Base-by-base conservation (phyloP, 306 rosid genomes). In the Vigna unguiculata region DNA sequence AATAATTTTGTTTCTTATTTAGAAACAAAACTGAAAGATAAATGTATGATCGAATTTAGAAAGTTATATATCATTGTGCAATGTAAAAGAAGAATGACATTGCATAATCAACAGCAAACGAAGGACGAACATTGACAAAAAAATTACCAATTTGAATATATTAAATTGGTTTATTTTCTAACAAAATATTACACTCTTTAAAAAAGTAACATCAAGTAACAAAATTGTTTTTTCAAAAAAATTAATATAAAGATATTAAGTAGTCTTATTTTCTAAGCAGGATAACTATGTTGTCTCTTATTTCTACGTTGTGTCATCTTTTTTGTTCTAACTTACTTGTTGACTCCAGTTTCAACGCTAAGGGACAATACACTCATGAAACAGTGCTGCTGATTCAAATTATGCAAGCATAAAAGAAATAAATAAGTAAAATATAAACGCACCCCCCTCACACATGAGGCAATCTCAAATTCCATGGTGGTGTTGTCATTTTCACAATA, bases 401-500 rank as follows among this genome's bases (percentile, higher is more conserved):
- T 52, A 16, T 73, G 61, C n/a, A 24, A 7, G 14, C 36, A 41
- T 17, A 28, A 3, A 65, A 3, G 19, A 28, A 15, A 43, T 38
- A 20, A 41, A 58, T 1, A 7, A 15, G 9, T 1, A 4, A 32
- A 11, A 52, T 52, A 11, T 49, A 11, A 5, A 11, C 47, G 36
- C 59, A 24, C 30, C 11, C 61, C 48, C 32, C 41, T 32, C 13
- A 28, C 25, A 1, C 5, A n/a, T n/a, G 15, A 51, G 52, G 15
- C 51, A 51, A 0, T 17, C 38, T 53, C 64, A 7, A 52, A 59
- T 46, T 66, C 89, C 91, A 43, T 74, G 72, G 17, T 90, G 6
- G 21, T 32, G 46, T 5, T 24, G 12, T 67, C 86, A 7, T 34
- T 40, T 30, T 80, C 87, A 85, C 89, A 90, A 65, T 67, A 74